Percentiles rank a stretch among this genome's conserved stretches.
phyloP scores from a whole-genome alignment of 2,329 filamentous ascomycete species.

The Zymoseptoria brevis region DNA sequence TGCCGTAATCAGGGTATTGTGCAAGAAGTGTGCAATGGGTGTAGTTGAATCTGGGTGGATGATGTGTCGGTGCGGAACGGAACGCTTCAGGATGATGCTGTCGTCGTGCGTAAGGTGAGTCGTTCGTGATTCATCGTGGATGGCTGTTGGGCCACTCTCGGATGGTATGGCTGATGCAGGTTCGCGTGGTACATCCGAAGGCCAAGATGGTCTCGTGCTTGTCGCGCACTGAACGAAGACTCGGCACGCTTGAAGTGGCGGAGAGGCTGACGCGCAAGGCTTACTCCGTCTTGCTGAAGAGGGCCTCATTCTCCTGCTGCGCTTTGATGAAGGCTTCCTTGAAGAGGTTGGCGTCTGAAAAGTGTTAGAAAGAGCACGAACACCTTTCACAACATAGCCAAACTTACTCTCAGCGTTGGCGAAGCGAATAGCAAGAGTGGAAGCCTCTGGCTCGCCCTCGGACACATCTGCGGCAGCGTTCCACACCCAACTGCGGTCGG shows the following conservation, averaged over 20 bases:
- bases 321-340: slow-evolving; percentile 97
- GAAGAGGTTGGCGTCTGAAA: slow-evolving; percentile 83
- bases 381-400: background rate
- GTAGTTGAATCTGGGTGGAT: slow-evolving; percentile 4
- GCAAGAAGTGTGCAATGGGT: slow-evolving; percentile 9
- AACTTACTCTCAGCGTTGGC: slow-evolving; percentile 91
- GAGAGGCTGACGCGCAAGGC: slow-evolving; percentile 1
- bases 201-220: background rate
- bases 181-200: background rate
- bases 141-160: background rate
- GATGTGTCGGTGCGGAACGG: slow-evolving; percentile 15
- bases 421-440: slow-evolving; percentile 93
- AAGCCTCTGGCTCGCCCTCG: slow-evolving; percentile 93
- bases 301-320: slow-evolving; percentile 86
- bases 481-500: slow-evolving; percentile 99
- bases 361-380: slow-evolving; percentile 8
- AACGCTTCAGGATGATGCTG: slow-evolving; percentile 21
- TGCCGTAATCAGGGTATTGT: slow-evolving; percentile 14
- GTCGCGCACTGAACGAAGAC: background rate
- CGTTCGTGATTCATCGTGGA: slow-evolving; percentile 2
- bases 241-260: slow-evolving; percentile 4
- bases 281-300: slow-evolving; percentile 50
- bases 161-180: background rate
- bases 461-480: slow-evolving; percentile 96
- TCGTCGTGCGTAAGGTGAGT: slow-evolving; percentile 10